A percentile compares a stretch with the other conserved stretches of the same genome.
Conservation (phyloP, 768 basidiomycete species). For the Tylopilus plumbeoviolaceoides region DNA sequence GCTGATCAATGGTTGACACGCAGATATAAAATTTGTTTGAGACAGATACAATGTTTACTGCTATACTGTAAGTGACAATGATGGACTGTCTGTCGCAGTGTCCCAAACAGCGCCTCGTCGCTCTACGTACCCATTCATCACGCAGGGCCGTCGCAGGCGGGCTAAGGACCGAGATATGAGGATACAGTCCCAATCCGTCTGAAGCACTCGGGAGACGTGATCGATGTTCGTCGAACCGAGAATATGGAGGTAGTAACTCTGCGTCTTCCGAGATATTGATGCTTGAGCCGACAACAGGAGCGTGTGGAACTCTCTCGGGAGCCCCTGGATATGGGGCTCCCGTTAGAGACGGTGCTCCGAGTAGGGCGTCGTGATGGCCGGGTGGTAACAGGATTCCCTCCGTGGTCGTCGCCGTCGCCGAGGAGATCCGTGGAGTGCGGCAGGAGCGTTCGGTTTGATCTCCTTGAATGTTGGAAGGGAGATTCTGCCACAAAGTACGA, state of each 20-base stretch:
- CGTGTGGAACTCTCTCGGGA: neutral
- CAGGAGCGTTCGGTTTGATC: neutral
- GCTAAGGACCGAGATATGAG: constrained; percentile 13
- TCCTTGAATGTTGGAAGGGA: neutral
- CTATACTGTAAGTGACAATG: neutral
- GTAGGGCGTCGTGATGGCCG: neutral
- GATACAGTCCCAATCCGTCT: constrained; percentile 20
- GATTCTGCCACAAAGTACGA: constrained; percentile 11
- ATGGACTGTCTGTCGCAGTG: neutral
- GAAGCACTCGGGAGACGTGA: constrained; percentile 6
- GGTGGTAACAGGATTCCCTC: neutral
- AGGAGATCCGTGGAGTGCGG: neutral
- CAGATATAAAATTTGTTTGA: too few relatives aligned
- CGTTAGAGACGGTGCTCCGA: constrained; percentile 9
- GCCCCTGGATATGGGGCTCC: constrained; percentile 10
- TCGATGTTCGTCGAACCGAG: constrained; percentile 21
- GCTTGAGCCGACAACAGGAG: constrained; percentile 1
- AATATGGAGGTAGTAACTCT: constrained; percentile 21
- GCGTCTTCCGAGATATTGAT: constrained; percentile 1
- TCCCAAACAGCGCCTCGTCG: neutral
- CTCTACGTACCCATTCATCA: neutral
- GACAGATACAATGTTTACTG: neutral
- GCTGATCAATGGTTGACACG: too few relatives aligned
- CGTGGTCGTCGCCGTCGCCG: neutral
- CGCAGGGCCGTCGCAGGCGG: neutral